Percentiles rank a stretch among this genome's conserved stretches.
Conservation (phyloP, 2,329 filamentous ascomycete species). For the Cordyceps farinosa region DNA sequence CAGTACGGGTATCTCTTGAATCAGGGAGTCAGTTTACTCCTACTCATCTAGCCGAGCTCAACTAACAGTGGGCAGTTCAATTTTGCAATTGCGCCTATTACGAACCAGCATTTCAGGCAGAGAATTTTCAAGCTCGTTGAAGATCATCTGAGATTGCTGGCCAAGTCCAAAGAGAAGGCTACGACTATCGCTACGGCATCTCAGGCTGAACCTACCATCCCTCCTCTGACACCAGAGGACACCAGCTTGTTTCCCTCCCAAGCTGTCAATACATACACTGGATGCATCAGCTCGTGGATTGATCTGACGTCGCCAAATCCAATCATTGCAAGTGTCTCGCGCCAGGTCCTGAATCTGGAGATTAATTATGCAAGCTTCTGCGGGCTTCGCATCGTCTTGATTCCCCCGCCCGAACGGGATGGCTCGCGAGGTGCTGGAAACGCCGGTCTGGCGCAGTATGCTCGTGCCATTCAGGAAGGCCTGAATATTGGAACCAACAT, state of each 20-base stretch:
- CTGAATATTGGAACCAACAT: slow-evolving; percentile 71
- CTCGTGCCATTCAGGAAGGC: slow-evolving; percentile 77
- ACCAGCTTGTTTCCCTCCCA: slow-evolving; percentile 67
- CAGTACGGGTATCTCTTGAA: slow-evolving; percentile 67
- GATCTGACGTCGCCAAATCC: slow-evolving; percentile 82
- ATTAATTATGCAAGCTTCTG: slow-evolving; percentile 95
- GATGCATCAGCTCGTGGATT: slow-evolving; percentile 85
- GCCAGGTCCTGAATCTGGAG: slow-evolving; percentile 86
- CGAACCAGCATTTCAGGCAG: slow-evolving; percentile 67
- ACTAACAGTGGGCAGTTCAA: slow-evolving; percentile 57
- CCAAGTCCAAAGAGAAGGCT: slow-evolving; percentile 36
- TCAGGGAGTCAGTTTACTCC: slow-evolving; percentile 55
- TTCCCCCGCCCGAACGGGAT: slow-evolving; percentile 71
- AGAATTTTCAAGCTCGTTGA: slow-evolving; percentile 62
- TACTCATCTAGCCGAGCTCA: slow-evolving; percentile 20
- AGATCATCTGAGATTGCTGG: slow-evolving; percentile 48
- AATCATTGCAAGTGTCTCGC: slow-evolving; percentile 77
- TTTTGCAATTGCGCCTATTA: slow-evolving; percentile 75
- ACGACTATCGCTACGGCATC: slow-evolving; percentile 43
- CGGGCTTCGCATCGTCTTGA: slow-evolving; percentile 76
- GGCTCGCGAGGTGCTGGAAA: slow-evolving; percentile 49
- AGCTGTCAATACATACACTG: slow-evolving; percentile 69
- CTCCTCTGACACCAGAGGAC: slow-evolving; percentile 74
- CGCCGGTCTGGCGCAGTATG: slow-evolving; percentile 68
- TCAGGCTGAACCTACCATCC: slow-evolving; percentile 55